phyloP scores from a whole-genome alignment of 352 stramenopile species.

The Phytophthora sp. region DNA sequence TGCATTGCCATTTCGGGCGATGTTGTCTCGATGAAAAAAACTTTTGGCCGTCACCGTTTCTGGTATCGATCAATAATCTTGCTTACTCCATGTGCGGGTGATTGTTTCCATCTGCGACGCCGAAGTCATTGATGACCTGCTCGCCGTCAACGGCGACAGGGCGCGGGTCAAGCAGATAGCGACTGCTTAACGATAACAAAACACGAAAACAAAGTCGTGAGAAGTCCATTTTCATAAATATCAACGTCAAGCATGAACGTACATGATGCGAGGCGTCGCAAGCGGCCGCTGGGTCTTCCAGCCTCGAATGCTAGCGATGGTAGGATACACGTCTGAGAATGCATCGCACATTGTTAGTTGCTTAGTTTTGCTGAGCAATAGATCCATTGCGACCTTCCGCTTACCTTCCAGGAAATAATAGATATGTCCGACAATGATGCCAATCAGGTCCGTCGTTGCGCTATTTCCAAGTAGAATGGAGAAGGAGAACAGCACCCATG shows the following conservation, averaged over 20 bases:
- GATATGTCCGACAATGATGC: slow-evolving; percentile 98
- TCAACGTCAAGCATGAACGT: slow-evolving; percentile 34
- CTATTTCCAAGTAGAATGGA: slow-evolving; percentile 95
- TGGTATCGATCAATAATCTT: slow-evolving; percentile 25
- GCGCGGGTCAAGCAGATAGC: slow-evolving; percentile 68
- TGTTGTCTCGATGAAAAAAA: slow-evolving; percentile 4
- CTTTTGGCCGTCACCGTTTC: slow-evolving; percentile 6
- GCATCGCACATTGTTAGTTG: slow-evolving; percentile 15
- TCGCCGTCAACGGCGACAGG: slow-evolving; percentile 50
- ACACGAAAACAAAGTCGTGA: slow-evolving; percentile 7
- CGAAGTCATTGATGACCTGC: slow-evolving; percentile 70
- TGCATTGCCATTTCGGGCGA: neutral
- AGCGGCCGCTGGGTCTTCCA: slow-evolving; percentile 94
- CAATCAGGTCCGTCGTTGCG: slow-evolving; percentile 97
- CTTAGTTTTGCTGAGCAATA: neutral
- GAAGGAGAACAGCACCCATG: slow-evolving; percentile 98
- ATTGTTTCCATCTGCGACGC: slow-evolving; percentile 42
- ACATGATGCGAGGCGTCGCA: slow-evolving; percentile 92
- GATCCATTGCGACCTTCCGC: neutral
- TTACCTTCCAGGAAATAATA: slow-evolving; percentile 99
- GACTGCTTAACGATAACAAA: slow-evolving; percentile 36
- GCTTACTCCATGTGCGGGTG: slow-evolving; percentile 66
- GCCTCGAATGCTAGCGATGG: slow-evolving; percentile 94
- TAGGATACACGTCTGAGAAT: slow-evolving; percentile 95
- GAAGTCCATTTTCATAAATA: neutral